Percentiles rank a stretch among this genome's conserved stretches.
These are phyloP conservation scores for Calophaca sinica DNA, from an alignment of 306 rosid genomes.

Conservation along the genomic window DNA sequence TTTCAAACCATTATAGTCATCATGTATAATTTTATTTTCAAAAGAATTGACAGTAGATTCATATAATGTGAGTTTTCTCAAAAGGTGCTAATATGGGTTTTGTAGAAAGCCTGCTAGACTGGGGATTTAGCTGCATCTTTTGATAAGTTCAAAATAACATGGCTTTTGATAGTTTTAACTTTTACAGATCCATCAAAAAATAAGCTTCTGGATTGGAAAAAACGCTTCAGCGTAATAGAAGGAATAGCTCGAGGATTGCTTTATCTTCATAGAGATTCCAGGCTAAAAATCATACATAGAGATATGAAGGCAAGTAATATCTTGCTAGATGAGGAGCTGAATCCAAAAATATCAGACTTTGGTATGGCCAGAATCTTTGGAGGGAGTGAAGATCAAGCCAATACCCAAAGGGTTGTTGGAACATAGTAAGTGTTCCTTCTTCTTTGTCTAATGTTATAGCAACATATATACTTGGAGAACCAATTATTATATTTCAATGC, in stretches of 20 bases:
- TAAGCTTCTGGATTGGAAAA: slow-evolving; percentile 40
- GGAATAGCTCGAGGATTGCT: slow-evolving; percentile 47
- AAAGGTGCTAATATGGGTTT: too few species aligned
- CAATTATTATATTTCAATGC: not conserved
- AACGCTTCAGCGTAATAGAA: slow-evolving; percentile 40
- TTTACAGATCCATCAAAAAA: slow-evolving; percentile 3
- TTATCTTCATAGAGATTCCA: slow-evolving; percentile 48
- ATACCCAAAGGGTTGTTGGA: slow-evolving; percentile 41
- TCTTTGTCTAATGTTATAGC: not conserved
- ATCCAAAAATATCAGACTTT: slow-evolving; percentile 50
- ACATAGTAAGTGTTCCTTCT: slow-evolving; percentile 39
- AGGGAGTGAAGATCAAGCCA: slow-evolving; percentile 43
- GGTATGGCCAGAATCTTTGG: slow-evolving; percentile 53
- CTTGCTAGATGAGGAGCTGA: slow-evolving; percentile 31
- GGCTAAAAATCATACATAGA: slow-evolving; percentile 43
- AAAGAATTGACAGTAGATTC: too few species aligned
- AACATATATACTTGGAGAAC: not conserved
- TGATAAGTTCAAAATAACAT: too few species aligned
- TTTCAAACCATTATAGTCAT: too few species aligned
- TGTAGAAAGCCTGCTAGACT: too few species aligned
- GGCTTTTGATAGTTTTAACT: too few species aligned
- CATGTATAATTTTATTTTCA: too few species aligned
- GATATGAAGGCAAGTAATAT: slow-evolving; percentile 47
- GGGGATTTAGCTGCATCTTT: too few species aligned
- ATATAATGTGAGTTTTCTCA: too few species aligned